phyloP scores from a whole-genome alignment of 2,329 filamentous ascomycete species.

The Colletotrichum graminicola region DNA sequence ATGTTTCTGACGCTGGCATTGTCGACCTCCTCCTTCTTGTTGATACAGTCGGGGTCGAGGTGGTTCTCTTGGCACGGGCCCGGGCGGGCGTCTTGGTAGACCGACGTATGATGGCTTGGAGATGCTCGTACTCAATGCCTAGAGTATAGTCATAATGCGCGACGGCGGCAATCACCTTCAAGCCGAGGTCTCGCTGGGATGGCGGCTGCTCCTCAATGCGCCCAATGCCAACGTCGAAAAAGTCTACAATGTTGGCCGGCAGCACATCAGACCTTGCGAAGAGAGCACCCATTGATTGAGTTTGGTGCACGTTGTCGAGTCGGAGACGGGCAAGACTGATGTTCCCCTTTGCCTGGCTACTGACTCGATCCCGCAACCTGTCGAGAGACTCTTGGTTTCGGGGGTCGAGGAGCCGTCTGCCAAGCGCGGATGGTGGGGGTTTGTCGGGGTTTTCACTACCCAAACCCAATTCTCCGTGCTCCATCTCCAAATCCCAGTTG shows the following conservation, averaged over 20 bases:
- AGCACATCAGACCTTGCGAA: background rate
- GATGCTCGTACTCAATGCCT: conserved; percentile 3
- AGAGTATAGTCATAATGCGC: background rate
- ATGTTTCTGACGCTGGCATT: background rate
- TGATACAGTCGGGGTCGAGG: background rate
- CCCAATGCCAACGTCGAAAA: conserved; percentile 14
- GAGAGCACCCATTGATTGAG: background rate
- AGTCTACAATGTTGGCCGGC: conserved; percentile 11
- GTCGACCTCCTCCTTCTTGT: background rate
- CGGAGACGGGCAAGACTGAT: conserved; percentile 16
- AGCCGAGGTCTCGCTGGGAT: background rate
- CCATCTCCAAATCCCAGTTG: conserved; percentile 13
- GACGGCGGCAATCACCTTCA: conserved; percentile 24
- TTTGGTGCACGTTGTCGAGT: conserved; percentile 8
- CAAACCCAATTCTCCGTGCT: conserved; percentile 16
- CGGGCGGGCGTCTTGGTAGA: conserved; percentile 1
- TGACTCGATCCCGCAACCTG: background rate
- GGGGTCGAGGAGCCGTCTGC: conserved; percentile 1
- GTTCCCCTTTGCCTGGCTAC: conserved; percentile 6
- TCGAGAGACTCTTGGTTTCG: conserved; percentile 9
- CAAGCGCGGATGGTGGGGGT: conserved; percentile 11
- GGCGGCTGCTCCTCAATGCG: conserved; percentile 15
- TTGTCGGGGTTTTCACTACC: background rate
- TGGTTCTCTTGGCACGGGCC: conserved; percentile 4
- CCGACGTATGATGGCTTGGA: background rate